phyloP scores from a whole-genome alignment of 257 asterid genomes.

The Scutellaria barbata region DNA sequence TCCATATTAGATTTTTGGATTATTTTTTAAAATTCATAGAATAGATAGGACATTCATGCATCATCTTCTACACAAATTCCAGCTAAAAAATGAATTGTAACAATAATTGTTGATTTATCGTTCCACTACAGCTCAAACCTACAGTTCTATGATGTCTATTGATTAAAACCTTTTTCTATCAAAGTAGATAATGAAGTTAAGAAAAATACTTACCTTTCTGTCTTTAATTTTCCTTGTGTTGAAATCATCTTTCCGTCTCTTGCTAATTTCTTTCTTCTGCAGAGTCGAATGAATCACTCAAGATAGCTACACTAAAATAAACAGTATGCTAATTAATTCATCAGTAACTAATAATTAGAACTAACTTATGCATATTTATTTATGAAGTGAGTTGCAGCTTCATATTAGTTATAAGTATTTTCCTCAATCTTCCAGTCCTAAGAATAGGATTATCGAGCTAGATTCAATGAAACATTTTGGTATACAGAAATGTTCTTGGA shows the following conservation, averaged over 20 bases:
- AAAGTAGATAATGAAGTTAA: constrained; percentile 9
- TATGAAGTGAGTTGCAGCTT: not conserved
- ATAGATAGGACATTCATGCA: too few species aligned
- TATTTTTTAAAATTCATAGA: too few species aligned
- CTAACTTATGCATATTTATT: constrained; percentile 11
- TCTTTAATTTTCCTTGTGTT: constrained; percentile 73
- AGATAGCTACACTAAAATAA: constrained; percentile 33
- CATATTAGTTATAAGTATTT: not conserved
- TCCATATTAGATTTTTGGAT: not conserved
- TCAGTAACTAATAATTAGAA: constrained; percentile 3
- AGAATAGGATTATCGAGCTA: not conserved
- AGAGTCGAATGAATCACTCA: constrained; percentile 37
- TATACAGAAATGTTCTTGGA: constrained; percentile 13
- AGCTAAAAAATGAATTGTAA: too few species aligned
- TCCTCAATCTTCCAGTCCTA: not conserved
- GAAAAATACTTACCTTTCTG: constrained; percentile 58
- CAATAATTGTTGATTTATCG: too few species aligned
- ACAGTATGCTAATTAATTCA: constrained; percentile 25
- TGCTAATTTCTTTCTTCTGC: constrained; percentile 81
- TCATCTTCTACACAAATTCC: too few species aligned
- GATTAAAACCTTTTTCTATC: too few species aligned
- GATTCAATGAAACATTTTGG: not conserved
- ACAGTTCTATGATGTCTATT: too few species aligned
- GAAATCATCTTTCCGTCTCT: constrained; percentile 81
- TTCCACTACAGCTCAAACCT: too few species aligned